These are phyloP conservation scores for Nematodospora anomalae DNA, from an alignment of 1,139 yeast genomes.

Conservation along the genomic window DNA sequence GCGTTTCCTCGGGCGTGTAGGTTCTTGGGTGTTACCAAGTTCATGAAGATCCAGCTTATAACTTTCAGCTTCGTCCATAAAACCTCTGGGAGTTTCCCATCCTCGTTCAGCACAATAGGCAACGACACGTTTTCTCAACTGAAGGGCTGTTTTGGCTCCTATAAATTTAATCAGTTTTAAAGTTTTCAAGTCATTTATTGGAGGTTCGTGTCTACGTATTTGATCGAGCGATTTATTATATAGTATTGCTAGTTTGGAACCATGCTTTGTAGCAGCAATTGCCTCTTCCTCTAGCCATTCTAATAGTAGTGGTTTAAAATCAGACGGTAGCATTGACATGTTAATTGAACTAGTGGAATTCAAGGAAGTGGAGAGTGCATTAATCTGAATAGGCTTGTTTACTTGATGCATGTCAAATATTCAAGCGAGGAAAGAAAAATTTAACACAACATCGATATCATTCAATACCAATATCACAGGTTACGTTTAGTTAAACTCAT, in stretches of 20 bases:
- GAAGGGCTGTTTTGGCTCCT: slow-evolving; percentile 60
- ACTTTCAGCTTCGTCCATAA: slow-evolving; percentile 17
- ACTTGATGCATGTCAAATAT: no score
- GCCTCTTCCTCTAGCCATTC: slow-evolving; percentile 56
- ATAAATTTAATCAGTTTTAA: slow-evolving; percentile 52
- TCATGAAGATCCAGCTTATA: slow-evolving; percentile 13
- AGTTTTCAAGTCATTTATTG: slow-evolving; percentile 51
- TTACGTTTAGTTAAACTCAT: background rate
- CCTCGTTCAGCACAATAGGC: slow-evolving; percentile 49
- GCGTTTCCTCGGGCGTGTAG: slow-evolving; percentile 26
- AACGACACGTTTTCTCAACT: slow-evolving; percentile 41
- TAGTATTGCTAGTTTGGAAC: slow-evolving; percentile 44
- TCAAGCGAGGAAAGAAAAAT: no score
- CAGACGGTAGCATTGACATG: slow-evolving; percentile 3
- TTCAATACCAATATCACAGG: no score
- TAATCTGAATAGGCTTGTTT: no score
- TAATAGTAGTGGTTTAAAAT: slow-evolving; percentile 12
- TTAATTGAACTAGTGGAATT: background rate
- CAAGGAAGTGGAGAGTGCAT: no score
- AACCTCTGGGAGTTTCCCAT: slow-evolving; percentile 38
- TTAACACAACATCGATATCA: no score
- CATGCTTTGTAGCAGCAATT: slow-evolving; percentile 38
- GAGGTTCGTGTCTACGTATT: slow-evolving; percentile 40
- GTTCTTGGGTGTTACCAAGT: slow-evolving; percentile 14
- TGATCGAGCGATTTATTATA: slow-evolving; percentile 51